Base-by-base conservation (phyloP, 2,329 filamentous ascomycete species). In the Clathrospora elynae region DNA sequence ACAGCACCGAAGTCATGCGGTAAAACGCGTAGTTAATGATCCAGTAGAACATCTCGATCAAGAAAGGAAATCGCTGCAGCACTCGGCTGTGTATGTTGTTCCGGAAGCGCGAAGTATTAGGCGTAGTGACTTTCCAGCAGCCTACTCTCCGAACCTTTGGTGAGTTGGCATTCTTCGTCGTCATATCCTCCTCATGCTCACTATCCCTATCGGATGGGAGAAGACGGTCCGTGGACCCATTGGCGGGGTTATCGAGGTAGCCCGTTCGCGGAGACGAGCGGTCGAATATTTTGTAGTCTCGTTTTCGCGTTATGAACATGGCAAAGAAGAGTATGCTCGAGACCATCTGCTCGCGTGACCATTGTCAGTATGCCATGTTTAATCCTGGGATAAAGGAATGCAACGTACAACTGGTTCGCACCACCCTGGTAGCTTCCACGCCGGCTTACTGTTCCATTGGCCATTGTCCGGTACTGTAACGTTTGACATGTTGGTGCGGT, bases 31-130 rank as follows among this genome's bases (percentile, higher is more conserved):
- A 80, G 59, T 83, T 86, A 55, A 87, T 75, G 29, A 78, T 75
- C 84, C 84, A 87, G 71, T 87, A 87, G 65, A 87, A 86, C 82
- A 87, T 87, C 66, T 87, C 84, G 34, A 87, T 77, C 40, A 87
- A 66, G 61, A 87, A 87, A 4, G 85, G 84, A 53, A 83, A 86
- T 59, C 83, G 84, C 62, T 85, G 80, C 45, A 87, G 72, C 41
- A 86, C 75, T 17, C 82, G 75, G 48, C 80, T 84, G 63, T 86
- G 83, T 34, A 79, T 64, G 61, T 85, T 70, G 46, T 78, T 74
- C 25, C 77, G 74, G 65, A 84, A 87, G n/a, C 80, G 76, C 3
- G 79, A 79, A 2, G 81, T 79, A 56, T 83, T 84, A 8, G 81
- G 82, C 5, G 76, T 84, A 7, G 68, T 60, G 44, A 81, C 61